A percentile compares a stretch with the other conserved stretches of the same genome.
Evolutionary conservation across 2,329 filamentous ascomycete species (phyloP).

Genomic region (Aspergillus sp.): DNA sequence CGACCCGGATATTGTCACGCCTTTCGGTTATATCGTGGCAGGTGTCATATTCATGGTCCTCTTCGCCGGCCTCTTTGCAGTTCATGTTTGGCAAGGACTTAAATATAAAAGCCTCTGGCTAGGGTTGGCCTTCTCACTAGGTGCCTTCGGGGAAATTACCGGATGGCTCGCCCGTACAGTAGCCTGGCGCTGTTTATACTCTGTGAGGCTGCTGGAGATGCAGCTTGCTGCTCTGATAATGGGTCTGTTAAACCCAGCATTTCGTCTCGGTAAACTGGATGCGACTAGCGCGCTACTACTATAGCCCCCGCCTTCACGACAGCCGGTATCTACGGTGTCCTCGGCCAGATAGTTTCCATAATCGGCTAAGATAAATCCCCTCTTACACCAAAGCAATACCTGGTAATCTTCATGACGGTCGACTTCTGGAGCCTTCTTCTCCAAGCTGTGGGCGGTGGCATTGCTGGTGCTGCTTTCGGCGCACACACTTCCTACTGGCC

Average conservation of each 20-base stretch:
- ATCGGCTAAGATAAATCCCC: conserved; percentile 28
- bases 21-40: conserved; percentile 5
- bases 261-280: too few species aligned
- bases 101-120: too few species aligned
- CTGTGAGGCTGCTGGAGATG: conserved; percentile 15
- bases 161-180: conserved; percentile 7
- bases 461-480: conserved; percentile 38
- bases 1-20: too few species aligned
- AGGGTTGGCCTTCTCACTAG: not conserved
- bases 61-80: not conserved
- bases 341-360: conserved; percentile 41
- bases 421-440: conserved; percentile 49
- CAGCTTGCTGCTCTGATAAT: conserved; percentile 25
- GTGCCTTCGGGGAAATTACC: conserved; percentile 1
- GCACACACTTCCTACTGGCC: not conserved
- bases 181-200: conserved; percentile 9
- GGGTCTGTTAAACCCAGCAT: not conserved
- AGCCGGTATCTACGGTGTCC: conserved; percentile 45
- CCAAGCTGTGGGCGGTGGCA: conserved; percentile 53
- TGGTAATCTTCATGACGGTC: conserved; percentile 46
- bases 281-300: not conserved
- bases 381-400: conserved; percentile 37
- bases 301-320: conserved; percentile 8
- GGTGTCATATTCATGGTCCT: conserved; percentile 10
- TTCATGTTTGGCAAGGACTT: conserved; percentile 6